Evolutionary conservation across 805 yeast genomes (phyloP).

Genomic region (Wickerhamiella kurtzmanii): DNA sequence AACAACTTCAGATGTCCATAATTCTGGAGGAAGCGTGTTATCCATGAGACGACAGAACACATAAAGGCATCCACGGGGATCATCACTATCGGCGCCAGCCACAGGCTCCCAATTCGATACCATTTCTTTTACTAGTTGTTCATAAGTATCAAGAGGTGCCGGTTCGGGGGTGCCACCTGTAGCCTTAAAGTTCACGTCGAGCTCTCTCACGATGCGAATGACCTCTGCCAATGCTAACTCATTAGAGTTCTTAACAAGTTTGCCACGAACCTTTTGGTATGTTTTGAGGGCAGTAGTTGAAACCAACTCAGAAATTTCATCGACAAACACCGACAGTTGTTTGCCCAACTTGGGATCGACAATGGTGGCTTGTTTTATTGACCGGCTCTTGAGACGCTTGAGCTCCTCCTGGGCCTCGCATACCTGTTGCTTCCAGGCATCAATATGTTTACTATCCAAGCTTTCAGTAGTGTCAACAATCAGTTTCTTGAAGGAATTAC

Average conservation of each 20-base stretch:
- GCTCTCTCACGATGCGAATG: background rate
- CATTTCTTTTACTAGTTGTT: conserved; percentile 3
- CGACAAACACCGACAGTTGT: background rate
- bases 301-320: background rate
- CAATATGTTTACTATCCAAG: background rate
- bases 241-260: background rate
- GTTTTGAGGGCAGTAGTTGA: background rate
- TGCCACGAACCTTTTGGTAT: background rate
- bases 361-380: background rate
- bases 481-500: background rate
- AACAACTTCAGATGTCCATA: background rate
- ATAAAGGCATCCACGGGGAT: background rate
- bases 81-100: background rate
- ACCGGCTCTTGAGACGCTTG: background rate
- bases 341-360: background rate
- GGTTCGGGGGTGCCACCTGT: background rate
- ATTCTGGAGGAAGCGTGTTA: background rate
- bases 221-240: background rate
- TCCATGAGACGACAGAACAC: background rate
- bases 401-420: background rate
- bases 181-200: background rate
- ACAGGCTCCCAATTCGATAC: conserved; percentile 1
- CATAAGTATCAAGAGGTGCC: conserved; percentile 1
- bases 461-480: background rate
- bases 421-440: background rate